phyloP scores from a whole-genome alignment of 305 asterid genomes.

The Fraxinus albicans region DNA sequence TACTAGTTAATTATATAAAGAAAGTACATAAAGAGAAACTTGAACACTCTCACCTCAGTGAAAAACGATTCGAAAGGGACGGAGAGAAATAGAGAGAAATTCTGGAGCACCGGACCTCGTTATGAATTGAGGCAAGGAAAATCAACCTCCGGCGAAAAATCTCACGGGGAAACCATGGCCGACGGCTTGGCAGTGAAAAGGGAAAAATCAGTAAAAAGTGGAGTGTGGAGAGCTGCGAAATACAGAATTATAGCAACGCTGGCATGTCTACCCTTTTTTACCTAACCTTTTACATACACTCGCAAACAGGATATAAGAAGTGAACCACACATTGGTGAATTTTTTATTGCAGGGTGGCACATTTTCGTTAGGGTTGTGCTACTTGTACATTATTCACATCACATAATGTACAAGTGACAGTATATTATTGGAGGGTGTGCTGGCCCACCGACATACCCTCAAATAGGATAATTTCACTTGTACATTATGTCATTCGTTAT shows the following conservation, averaged over 20 bases:
- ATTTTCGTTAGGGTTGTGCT: no score
- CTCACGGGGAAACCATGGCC: neutral
- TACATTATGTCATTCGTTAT: no score
- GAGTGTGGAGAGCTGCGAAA: neutral
- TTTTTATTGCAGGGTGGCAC: no score
- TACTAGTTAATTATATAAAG: neutral
- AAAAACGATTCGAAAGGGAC: neutral
- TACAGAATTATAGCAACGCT: neutral
- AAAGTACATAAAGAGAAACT: neutral
- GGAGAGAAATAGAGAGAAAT: neutral
- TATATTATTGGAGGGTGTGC: no score
- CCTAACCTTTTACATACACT: no score
- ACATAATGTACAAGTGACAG: no score
- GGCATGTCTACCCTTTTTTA: no score
- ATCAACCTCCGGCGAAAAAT: neutral
- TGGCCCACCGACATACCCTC: no score
- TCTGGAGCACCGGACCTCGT: neutral
- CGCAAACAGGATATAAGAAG: no score
- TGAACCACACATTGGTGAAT: no score
- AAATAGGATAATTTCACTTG: no score
- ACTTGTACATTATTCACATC: no score
- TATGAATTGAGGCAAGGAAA: neutral
- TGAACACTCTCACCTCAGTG: neutral
- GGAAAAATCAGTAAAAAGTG: neutral
- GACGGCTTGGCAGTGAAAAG: neutral